Evolutionary conservation across 2,329 filamentous ascomycete species (phyloP), one percentile per base, ranked within the genome.

Genomic region (Cryphonectria carpinicola): DNA sequence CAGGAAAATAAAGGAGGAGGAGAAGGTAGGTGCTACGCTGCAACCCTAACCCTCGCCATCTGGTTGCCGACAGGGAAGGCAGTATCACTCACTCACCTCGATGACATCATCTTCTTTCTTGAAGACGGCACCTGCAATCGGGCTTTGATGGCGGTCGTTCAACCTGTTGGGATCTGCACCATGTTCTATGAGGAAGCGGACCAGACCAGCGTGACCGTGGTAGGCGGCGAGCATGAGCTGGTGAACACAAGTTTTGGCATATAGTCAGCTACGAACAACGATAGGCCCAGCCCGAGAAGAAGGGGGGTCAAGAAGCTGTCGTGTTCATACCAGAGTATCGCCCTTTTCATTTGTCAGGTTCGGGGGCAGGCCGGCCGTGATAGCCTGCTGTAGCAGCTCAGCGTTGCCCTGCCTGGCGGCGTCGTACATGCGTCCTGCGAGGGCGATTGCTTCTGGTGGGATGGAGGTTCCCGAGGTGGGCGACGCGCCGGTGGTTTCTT

Each of bases 311-410:
- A 41, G 32, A 32, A 22, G 11, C 4, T 7, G 22, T 25, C 8
- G 22, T 13, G 22, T 13, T 74, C 83, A 60, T 82, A 89, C 87
- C 72, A 93, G 79, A n/a, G 87, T 92, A 77, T 94, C 91, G 65
- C 91, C 92, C 73, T 92, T 90, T 65, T 91, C 86, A 75, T 93
- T 93, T 32, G 90, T 92, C 79, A 93, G 83, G 75, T 93, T 93
- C 1, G 87, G 82, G 0, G 91, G 91, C 37, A 93, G 81, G 1
- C 92, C 91, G 1, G 88, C 88, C 1, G 85, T 83, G 52, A 94
- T 79, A 64, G 91, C 91, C 78, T 90, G 86, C 58, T 84, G 77
- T n/a, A 94, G 87, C 17, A 88, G 79, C 6, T 85, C 77, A 2
- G 86, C 82, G 65, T 90, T 82, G 69, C 91, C 91, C 32, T 80